Percentiles rank a stretch among this genome's conserved stretches.
These are phyloP conservation scores for Amanita muscaria DNA, from an alignment of 768 basidiomycete genomes.

Conservation along the genomic window DNA sequence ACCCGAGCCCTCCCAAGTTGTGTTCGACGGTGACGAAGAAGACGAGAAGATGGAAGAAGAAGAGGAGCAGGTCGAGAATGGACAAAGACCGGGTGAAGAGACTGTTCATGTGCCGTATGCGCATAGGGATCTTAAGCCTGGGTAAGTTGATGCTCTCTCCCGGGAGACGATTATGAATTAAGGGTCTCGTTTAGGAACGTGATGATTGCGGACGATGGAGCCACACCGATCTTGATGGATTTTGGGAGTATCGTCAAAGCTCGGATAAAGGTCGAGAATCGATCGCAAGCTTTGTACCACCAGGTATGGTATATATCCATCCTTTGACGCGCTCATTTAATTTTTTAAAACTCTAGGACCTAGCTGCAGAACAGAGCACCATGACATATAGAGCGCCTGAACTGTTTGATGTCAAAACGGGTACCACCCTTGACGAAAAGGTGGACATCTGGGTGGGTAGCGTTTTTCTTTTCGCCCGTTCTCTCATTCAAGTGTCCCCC, in stretches of 20 bases:
- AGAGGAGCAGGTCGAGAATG: slow-evolving; percentile 14
- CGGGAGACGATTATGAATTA: neutral
- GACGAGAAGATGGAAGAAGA: slow-evolving; percentile 32
- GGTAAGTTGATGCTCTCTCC: slow-evolving; percentile 38
- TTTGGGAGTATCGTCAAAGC: slow-evolving; percentile 91
- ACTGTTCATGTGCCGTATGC: slow-evolving; percentile 78
- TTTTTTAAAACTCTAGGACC: slow-evolving; percentile 42
- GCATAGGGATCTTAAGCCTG: slow-evolving; percentile 94
- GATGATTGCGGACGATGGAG: slow-evolving; percentile 92
- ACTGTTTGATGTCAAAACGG: slow-evolving; percentile 95
- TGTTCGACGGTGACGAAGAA: slow-evolving; percentile 82
- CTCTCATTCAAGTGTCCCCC: neutral
- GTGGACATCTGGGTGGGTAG: slow-evolving; percentile 88
- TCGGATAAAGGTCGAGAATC: slow-evolving; percentile 68
- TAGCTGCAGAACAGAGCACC: slow-evolving; percentile 95
- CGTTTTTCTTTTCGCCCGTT: neutral
- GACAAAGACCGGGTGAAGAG: neutral
- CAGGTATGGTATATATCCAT: slow-evolving; percentile 42
- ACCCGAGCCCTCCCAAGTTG: slow-evolving; percentile 45
- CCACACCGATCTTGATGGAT: slow-evolving; percentile 91
- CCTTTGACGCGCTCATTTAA: too few relatives aligned
- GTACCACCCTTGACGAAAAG: slow-evolving; percentile 79
- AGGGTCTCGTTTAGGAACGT: slow-evolving; percentile 58
- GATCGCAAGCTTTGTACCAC: slow-evolving; percentile 81
- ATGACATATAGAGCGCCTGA: slow-evolving; percentile 99